phyloP scores from a whole-genome alignment of 2,329 filamentous ascomycete genomes.

The Cladosporium phlei region DNA sequence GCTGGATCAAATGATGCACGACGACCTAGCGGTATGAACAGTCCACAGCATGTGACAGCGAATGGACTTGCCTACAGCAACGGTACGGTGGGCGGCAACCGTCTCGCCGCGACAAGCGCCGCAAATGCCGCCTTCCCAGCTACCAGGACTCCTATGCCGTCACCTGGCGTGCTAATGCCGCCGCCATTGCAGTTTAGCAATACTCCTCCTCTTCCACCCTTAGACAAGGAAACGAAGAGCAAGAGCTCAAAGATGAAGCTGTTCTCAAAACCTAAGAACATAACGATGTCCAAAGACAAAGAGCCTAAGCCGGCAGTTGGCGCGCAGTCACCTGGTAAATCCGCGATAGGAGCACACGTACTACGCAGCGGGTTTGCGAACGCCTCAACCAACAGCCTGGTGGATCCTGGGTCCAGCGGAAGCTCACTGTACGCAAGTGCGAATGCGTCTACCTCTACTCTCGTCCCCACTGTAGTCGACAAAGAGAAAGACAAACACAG shows the following conservation, averaged over 20 bases:
- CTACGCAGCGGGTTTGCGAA: conserved; percentile 59
- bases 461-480: conserved; percentile 55
- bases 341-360: conserved; percentile 51
- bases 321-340: conserved; percentile 58
- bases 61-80: conserved; percentile 49
- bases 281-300: conserved; percentile 63
- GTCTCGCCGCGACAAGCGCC: conserved; percentile 63
- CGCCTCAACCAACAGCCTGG: conserved; percentile 65
- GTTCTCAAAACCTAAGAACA: conserved; percentile 72
- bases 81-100: conserved; percentile 56
- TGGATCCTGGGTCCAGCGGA: conserved; percentile 52
- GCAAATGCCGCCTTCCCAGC: conserved; percentile 67
- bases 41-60: conserved; percentile 25
- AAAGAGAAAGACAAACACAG: conserved; percentile 70
- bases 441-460: conserved; percentile 73
- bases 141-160: conserved; percentile 49
- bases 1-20: conserved; percentile 18
- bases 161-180: conserved; percentile 29
- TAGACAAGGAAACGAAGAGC: conserved; percentile 59
- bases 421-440: conserved; percentile 66
- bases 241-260: conserved; percentile 75
- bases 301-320: conserved; percentile 60
- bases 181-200: conserved; percentile 12
- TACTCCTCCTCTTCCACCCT: conserved; percentile 17
- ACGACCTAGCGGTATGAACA: conserved; percentile 25